Evolutionary conservation across 2,329 filamentous ascomycete genomes (phyloP), one percentile per base, ranked within the genome.

Genomic region (Nigrograna mackinnonii): DNA sequence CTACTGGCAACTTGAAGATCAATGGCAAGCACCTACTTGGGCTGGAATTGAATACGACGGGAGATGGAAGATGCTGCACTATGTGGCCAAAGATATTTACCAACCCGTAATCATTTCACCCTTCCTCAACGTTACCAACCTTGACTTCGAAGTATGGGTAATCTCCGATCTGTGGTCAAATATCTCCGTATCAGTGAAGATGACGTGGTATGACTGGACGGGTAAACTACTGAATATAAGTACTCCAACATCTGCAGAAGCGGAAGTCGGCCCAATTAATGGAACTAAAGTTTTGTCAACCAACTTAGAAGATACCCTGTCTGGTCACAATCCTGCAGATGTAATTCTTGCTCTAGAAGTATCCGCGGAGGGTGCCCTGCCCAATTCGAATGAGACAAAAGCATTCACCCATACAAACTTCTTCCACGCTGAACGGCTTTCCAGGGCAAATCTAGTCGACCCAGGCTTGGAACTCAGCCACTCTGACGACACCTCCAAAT

Each of bases 1-100:
- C 4, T 85, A 84, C 58, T 86, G 82, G 83, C 82, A 85, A 54
- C 68, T 86, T 1, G 80, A 85, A 50, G 82, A 85, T 53, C 78
- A 83, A 44, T 84, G 80, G 80, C 79, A 82, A 49, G 81, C 80
- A 1, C 81, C 82, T 0, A 83, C 79, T 0, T 85, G 82, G 82
- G 79, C 82, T 0, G 77, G 79, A 0, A 78, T 85, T 22, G 82
- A 85, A 57, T 83, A 83, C 46, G 77, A 79, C 37, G 81, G 81
- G 1, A 68, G 82, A 1, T 84, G 81, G 80, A 85, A 85, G 57
- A 72, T 83, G 0, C 61, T 85, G 14, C 81, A 84, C 44, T 80
- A 84, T 43, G 68, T 74, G 2, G 75, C 77, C 3, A 78, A 77
- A 43, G 79, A 84, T 42, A 75, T 80, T 18, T 85, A 82, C 51